Percentiles rank a stretch among this genome's conserved stretches.
Conservation (phyloP, 345 rosid genomes). For the Aurinia saxatilis region DNA sequence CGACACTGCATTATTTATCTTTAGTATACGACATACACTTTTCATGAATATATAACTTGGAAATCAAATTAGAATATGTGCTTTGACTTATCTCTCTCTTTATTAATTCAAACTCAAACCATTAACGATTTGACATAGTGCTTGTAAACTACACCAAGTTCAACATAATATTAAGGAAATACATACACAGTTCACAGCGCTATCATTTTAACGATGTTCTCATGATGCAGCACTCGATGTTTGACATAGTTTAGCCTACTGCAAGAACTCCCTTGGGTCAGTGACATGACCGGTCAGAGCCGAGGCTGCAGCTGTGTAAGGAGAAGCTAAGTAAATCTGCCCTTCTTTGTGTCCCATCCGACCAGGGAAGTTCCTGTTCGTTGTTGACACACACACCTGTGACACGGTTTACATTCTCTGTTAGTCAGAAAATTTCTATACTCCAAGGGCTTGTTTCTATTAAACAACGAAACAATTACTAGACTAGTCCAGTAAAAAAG, state of each 20-base stretch:
- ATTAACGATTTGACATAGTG: not conserved
- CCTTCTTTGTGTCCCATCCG: slow-evolving; percentile 99
- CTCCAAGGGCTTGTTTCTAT: too few relatives aligned
- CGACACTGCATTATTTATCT: too few relatives aligned
- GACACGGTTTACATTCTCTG: not conserved
- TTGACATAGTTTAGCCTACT: slow-evolving; percentile 27
- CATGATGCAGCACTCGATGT: slow-evolving; percentile 2
- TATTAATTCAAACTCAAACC: not conserved
- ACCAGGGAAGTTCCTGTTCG: slow-evolving; percentile 99
- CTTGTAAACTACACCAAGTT: not conserved
- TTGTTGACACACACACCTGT: slow-evolving; percentile 35
- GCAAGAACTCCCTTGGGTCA: slow-evolving; percentile 97
- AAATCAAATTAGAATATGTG: not conserved
- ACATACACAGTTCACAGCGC: slow-evolving; percentile 19
- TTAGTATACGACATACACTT: not conserved
- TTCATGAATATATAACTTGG: not conserved
- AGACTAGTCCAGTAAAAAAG: too few relatives aligned
- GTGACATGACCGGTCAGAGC: slow-evolving; percentile 89
- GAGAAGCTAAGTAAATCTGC: slow-evolving; percentile 91
- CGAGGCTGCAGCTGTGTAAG: slow-evolving; percentile 93
- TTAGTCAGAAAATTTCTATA: not conserved
- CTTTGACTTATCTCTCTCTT: not conserved
- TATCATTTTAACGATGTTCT: not conserved
- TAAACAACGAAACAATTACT: too few relatives aligned
- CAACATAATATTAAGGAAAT: not conserved